Evolutionary conservation across 805 yeast genomes (phyloP).

Genomic region (Vanderwaltozyma yarrowii): DNA sequence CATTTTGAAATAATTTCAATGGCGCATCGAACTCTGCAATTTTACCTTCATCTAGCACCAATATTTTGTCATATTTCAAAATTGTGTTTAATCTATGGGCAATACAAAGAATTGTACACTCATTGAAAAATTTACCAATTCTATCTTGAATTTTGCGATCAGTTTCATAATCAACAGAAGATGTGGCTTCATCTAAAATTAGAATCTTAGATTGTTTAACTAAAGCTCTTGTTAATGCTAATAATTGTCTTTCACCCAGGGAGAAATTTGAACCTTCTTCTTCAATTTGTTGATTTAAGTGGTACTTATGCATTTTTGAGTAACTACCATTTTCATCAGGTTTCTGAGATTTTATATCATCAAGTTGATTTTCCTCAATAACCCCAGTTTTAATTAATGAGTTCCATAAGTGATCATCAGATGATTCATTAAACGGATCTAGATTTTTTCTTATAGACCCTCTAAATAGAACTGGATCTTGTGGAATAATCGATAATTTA

Average conservation of each 20-base stretch:
- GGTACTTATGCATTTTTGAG: constrained; percentile 43
- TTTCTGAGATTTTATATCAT: constrained; percentile 28
- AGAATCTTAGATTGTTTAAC: constrained; percentile 51
- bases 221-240: constrained; percentile 62
- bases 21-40: constrained; percentile 48
- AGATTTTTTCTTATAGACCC: constrained; percentile 61
- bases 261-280: constrained; percentile 65
- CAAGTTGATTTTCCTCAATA: constrained; percentile 31
- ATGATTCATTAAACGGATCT: constrained; percentile 55
- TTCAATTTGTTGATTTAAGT: constrained; percentile 46
- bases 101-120: constrained; percentile 59
- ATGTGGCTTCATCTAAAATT: constrained; percentile 68
- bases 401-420: constrained; percentile 51
- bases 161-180: constrained; percentile 64
- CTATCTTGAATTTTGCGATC: constrained; percentile 54
- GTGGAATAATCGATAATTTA: constrained; percentile 63
- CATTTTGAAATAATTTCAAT: constrained; percentile 31
- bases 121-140: constrained; percentile 44
- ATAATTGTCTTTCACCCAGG: constrained; percentile 58
- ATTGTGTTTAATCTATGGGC: constrained; percentile 64
- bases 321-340: constrained; percentile 15
- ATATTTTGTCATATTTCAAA: constrained; percentile 44
- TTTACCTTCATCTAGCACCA: constrained; percentile 50
- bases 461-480: constrained; percentile 67
- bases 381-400: constrained; percentile 55